phyloP scores from a whole-genome alignment of 2,329 filamentous ascomycete genomes.

The Drechslerella coelobrocha region DNA sequence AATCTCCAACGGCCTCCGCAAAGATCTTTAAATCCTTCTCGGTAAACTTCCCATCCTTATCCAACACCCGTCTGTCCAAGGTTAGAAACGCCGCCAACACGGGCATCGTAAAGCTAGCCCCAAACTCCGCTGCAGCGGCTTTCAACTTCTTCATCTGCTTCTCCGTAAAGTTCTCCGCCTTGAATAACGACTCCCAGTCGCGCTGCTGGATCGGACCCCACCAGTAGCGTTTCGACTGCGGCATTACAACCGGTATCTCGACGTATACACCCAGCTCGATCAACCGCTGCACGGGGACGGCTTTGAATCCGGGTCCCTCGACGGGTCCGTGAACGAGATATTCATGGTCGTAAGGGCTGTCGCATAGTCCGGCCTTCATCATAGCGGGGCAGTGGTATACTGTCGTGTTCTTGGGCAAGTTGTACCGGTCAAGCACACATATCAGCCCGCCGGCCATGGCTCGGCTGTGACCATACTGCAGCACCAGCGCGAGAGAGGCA shows the following conservation, averaged over 20 bases:
- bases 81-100: slow-evolving; percentile 30
- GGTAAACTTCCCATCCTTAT: slow-evolving; percentile 26
- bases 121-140: slow-evolving; percentile 30
- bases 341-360: slow-evolving; percentile 42
- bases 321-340: slow-evolving; percentile 47
- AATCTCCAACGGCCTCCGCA: slow-evolving; percentile 33
- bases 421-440: slow-evolving; percentile 40
- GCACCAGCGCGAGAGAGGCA: slow-evolving; percentile 26
- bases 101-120: slow-evolving; percentile 30
- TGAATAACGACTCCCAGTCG: slow-evolving; percentile 39
- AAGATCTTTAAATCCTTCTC: slow-evolving; percentile 37
- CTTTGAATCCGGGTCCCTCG: slow-evolving; percentile 38
- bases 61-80: slow-evolving; percentile 38
- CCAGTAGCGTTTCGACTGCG: slow-evolving; percentile 29
- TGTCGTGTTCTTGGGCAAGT: slow-evolving; percentile 37
- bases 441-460: slow-evolving; percentile 22
- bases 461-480: slow-evolving; percentile 40
- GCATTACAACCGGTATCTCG: slow-evolving; percentile 35
- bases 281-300: slow-evolving; percentile 33
- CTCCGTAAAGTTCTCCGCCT: slow-evolving; percentile 7
- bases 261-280: slow-evolving; percentile 32
- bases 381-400: slow-evolving; percentile 43
- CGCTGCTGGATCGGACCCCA: slow-evolving; percentile 28
- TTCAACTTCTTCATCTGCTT: slow-evolving; percentile 28
- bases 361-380: slow-evolving; percentile 39